phyloP scores from a whole-genome alignment of 2,329 filamentous ascomycete genomes.

The Knufia petricola region DNA sequence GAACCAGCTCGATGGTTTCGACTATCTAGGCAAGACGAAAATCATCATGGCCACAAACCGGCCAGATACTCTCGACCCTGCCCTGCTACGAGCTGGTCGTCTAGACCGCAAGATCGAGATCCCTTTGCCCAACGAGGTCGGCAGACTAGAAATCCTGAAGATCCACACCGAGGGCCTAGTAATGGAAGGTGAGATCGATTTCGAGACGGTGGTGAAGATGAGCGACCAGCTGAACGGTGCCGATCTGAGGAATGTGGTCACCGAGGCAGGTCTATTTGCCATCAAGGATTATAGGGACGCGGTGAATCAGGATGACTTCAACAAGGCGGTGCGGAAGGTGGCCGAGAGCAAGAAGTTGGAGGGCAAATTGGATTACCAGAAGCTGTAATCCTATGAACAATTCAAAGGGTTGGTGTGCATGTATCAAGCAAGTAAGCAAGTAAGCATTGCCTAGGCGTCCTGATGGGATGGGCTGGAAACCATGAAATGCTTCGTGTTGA shows the following conservation, averaged over 20 bases:
- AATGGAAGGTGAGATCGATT: constrained; percentile 91
- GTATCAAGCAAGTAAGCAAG: not conserved
- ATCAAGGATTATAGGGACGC: constrained; percentile 97
- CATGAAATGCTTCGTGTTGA: too few species aligned
- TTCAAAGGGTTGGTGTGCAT: not conserved
- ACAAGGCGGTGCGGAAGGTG: constrained; percentile 96
- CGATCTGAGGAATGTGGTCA: constrained; percentile 94
- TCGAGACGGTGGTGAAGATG: constrained; percentile 99
- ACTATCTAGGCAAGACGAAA: constrained; percentile 98
- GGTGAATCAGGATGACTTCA: constrained; percentile 98
- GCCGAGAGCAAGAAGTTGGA: constrained; percentile 97
- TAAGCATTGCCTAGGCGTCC: not conserved
- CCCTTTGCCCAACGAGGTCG: constrained; percentile 91
- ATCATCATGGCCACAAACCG: constrained; percentile 99
- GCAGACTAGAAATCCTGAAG: constrained; percentile 92
- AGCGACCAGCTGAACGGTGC: constrained; percentile 96
- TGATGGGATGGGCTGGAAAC: not conserved
- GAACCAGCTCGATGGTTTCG: constrained; percentile 97
- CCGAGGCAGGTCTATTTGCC: constrained; percentile 91
- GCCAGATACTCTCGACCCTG: constrained; percentile 90
- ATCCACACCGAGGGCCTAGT: constrained; percentile 83
- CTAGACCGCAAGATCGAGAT: constrained; percentile 98
- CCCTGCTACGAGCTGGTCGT: constrained; percentile 80
- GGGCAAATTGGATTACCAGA: constrained; percentile 96
- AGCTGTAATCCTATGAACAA: constrained; percentile 51